Evolutionary conservation across 2,329 filamentous ascomycete genomes (phyloP).

Genomic region (Truncatella angustata): DNA sequence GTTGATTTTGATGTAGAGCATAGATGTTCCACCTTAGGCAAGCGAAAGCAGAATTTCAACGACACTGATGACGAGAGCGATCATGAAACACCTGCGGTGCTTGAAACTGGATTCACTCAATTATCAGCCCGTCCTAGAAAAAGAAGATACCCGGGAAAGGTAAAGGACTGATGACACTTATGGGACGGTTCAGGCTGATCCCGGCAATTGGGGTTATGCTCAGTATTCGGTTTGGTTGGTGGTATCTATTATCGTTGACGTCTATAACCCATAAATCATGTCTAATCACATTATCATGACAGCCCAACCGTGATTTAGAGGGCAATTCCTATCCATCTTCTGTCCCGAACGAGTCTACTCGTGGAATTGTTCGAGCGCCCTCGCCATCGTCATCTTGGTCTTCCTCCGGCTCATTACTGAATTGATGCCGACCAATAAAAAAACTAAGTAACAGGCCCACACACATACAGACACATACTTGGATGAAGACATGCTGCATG

Average conservation of each 20-base stretch:
- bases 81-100: neutral
- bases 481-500: slow-evolving; percentile 8
- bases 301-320: too few relatives aligned
- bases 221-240: too few relatives aligned
- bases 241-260: too few relatives aligned
- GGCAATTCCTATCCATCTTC: slow-evolving; percentile 3
- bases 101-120: neutral
- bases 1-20: too few relatives aligned
- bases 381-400: neutral
- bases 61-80: neutral
- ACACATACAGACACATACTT: slow-evolving; percentile 2
- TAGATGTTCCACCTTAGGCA: neutral
- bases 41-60: neutral
- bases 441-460: neutral
- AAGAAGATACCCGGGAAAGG: too few relatives aligned
- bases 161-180: too few relatives aligned
- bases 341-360: neutral
- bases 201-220: too few relatives aligned
- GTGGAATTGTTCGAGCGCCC: neutral
- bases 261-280: too few relatives aligned
- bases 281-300: neutral
- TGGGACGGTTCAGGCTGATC: too few relatives aligned
- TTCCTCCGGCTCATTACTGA: neutral
- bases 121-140: too few relatives aligned
- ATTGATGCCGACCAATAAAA: neutral